Evolutionary conservation across 352 stramenopile genomes (phyloP), one percentile per base, ranked within the genome.

Genomic region (Phytophthora palmivora): DNA sequence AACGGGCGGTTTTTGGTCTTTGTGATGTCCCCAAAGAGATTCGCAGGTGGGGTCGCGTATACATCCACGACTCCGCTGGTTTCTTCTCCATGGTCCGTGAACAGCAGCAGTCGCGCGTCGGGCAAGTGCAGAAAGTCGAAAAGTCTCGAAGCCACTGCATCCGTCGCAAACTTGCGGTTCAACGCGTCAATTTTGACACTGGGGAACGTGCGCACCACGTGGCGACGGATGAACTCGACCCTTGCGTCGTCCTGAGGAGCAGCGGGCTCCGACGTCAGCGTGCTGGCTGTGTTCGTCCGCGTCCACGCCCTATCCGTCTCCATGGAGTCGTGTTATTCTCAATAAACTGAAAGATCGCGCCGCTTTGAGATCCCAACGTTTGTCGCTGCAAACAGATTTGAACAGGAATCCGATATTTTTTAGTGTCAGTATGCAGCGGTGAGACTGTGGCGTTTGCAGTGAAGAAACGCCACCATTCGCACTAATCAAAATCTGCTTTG

Each of bases 111-210:
- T 12, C 82, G 69, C 34, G 78, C 63, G 52, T 89, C 78, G 0
- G 79, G 69, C 6, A 93, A 24, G 30, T 91, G 84, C 15, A 91
- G 58, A 48, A 93, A 93, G 39, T 90, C 84, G 57, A 93, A 93
- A 9, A 93, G 55, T 37, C 79, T 37, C 8, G 68, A 68, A 26
- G 82, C 84, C 52, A 93, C 74, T 22, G 41, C 38, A 12, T 93
- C 84, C 15, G 78, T 80, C n/a, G 84, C 84, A 24, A 91, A 81
- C 37, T 82, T 79, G 47, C 76, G 76, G 58, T 79, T 68, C 4
- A 93, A 66, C 3, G 72, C 73, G 42, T 91, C 82, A 16, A 63
- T 24, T 33, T 91, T 88, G 12, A 90, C 64, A n/a, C 63, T 60
- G 15, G 79, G 76, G 54, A 93, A 93, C 44, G 84, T 90, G 21